Evolutionary conservation across 805 yeast species (phyloP).

Genomic region (Myxozyma mucilagina): DNA sequence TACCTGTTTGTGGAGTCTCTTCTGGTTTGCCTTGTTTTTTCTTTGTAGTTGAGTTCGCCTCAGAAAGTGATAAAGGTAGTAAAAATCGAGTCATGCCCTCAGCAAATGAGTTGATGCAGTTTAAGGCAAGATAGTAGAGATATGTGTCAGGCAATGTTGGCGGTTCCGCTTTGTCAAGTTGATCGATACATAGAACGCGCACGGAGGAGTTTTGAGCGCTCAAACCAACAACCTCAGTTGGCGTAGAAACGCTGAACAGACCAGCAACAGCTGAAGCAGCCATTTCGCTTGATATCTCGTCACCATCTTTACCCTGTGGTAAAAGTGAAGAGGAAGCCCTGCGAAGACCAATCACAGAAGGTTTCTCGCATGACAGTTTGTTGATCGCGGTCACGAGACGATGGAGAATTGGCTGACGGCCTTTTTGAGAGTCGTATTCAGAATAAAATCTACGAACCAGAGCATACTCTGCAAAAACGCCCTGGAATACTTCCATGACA

Average conservation of each 20-base stretch:
- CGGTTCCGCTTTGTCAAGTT: slow-evolving; percentile 77
- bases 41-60: neutral
- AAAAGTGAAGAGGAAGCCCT: slow-evolving; percentile 15
- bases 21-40: neutral
- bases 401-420: slow-evolving; percentile 59
- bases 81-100: slow-evolving; percentile 68
- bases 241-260: slow-evolving; percentile 9
- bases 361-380: slow-evolving; percentile 42
- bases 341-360: slow-evolving; percentile 39
- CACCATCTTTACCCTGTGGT: slow-evolving; percentile 10
- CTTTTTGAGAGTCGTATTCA: slow-evolving; percentile 60
- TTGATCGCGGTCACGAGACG: slow-evolving; percentile 53
- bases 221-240: slow-evolving; percentile 14
- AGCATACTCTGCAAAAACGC: slow-evolving; percentile 57
- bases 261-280: slow-evolving; percentile 21
- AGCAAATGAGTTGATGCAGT: slow-evolving; percentile 54
- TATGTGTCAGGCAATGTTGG: slow-evolving; percentile 69
- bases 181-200: slow-evolving; percentile 60
- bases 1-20: neutral
- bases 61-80: slow-evolving; percentile 43
- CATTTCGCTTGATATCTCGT: neutral
- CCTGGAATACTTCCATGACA: slow-evolving; percentile 69
- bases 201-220: slow-evolving; percentile 29
- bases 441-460: slow-evolving; percentile 55
- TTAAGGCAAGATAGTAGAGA: slow-evolving; percentile 56